These are phyloP conservation scores for Fistulinella cinereoalba DNA, from an alignment of 1,284 basidiomycete species.

Conservation along the genomic window DNA sequence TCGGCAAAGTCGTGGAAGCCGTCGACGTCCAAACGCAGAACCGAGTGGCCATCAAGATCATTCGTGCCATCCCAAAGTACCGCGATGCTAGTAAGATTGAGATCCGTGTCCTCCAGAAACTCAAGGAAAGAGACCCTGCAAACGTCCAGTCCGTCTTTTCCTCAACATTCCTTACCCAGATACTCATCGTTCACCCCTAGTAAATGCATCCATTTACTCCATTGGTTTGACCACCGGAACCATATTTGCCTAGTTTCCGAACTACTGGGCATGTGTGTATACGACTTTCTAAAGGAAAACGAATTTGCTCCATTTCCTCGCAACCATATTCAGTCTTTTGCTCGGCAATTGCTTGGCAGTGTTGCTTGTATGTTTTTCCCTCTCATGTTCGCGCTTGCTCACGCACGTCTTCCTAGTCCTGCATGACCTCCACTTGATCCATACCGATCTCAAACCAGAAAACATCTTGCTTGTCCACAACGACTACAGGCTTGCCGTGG, in stretches of 20 bases:
- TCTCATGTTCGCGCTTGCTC: conserved; percentile 6
- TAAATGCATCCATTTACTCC: conserved; percentile 96
- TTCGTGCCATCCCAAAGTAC: conserved; percentile 94
- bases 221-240: conserved; percentile 96
- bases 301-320: conserved; percentile 95
- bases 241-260: conserved; percentile 99
- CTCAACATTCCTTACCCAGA: too few species aligned
- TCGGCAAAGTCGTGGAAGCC: conserved; percentile 98
- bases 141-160: conserved; percentile 77
- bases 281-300: conserved; percentile 99
- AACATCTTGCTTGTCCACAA: conserved; percentile 95
- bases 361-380: conserved; percentile 78
- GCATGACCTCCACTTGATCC: conserved; percentile 88
- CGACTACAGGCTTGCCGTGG: conserved; percentile 60
- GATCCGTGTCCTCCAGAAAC: conserved; percentile 89
- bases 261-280: conserved; percentile 95
- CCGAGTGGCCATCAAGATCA: conserved; percentile 97
- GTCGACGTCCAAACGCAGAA: conserved; percentile 75
- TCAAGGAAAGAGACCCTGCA: conserved; percentile 86
- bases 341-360: conserved; percentile 87
- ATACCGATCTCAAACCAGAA: conserved; percentile 99
- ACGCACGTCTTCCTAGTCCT: conserved; percentile 58
- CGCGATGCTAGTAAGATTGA: conserved; percentile 99
- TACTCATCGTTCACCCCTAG: too few species aligned
- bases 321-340: conserved; percentile 95